Evolutionary conservation across 2,329 filamentous ascomycete species (phyloP).

Genomic region (Beauveria scarabaeidicola): DNA sequence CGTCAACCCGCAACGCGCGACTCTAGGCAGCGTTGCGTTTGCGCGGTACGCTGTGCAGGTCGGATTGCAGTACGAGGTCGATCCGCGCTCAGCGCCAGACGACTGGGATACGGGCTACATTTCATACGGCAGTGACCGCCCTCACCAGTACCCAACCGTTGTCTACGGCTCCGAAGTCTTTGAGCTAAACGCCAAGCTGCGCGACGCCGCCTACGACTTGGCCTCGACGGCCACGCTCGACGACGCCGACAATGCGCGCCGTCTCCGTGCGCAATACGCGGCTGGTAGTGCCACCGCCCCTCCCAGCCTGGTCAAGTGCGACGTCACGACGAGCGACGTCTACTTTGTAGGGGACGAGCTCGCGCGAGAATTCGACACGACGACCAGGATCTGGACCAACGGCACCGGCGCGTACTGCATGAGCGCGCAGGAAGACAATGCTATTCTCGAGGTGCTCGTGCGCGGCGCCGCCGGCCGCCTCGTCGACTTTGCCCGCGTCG

Average conservation of each 20-base stretch:
- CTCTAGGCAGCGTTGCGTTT: slow-evolving; percentile 58
- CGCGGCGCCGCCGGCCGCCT: slow-evolving; percentile 47
- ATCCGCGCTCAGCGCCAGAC: slow-evolving; percentile 56
- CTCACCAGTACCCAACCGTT: slow-evolving; percentile 47
- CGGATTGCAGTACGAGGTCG: slow-evolving; percentile 67
- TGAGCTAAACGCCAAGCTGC: slow-evolving; percentile 53
- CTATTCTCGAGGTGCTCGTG: slow-evolving; percentile 56
- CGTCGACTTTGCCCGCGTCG: slow-evolving; percentile 58
- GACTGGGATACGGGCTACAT: slow-evolving; percentile 63
- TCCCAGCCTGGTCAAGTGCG: slow-evolving; percentile 55
- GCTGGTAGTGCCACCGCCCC: slow-evolving; percentile 22
- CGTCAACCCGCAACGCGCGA: slow-evolving; percentile 60
- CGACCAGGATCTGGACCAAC: slow-evolving; percentile 56
- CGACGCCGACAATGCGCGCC: slow-evolving; percentile 25
- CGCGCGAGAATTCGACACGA: slow-evolving; percentile 56
- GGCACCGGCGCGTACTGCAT: slow-evolving; percentile 60
- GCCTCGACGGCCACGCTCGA: slow-evolving; percentile 42
- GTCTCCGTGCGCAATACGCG: slow-evolving; percentile 47
- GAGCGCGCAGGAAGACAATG: slow-evolving; percentile 66
- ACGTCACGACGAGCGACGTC: slow-evolving; percentile 61
- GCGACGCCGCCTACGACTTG: slow-evolving; percentile 41
- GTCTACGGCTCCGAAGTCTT: slow-evolving; percentile 64
- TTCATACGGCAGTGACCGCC: slow-evolving; percentile 48
- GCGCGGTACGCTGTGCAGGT: slow-evolving; percentile 65
- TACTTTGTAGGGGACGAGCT: slow-evolving; percentile 59